These are phyloP conservation scores for Trichophyton benhamiae DNA, from an alignment of 2,329 filamentous ascomycete species.

Conservation along the genomic window DNA sequence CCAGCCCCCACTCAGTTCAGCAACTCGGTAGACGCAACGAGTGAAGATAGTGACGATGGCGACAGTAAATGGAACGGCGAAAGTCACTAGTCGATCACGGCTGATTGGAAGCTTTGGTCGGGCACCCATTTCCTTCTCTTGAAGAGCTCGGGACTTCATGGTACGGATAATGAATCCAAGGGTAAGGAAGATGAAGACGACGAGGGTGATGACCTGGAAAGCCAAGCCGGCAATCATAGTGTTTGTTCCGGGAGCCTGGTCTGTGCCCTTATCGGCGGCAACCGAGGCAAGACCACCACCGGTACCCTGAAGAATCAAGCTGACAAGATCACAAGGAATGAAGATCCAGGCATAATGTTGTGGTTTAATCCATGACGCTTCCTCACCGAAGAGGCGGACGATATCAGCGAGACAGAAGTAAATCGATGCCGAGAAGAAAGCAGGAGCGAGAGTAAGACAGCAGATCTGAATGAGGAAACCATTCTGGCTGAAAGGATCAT, in stretches of 20 bases:
- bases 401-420: constrained; percentile 49
- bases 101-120: constrained; percentile 7
- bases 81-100: constrained; percentile 26
- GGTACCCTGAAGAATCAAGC: constrained; percentile 31
- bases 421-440: constrained; percentile 51
- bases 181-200: constrained; percentile 42
- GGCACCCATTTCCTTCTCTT: constrained; percentile 1
- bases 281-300: constrained; percentile 28
- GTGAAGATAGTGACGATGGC: constrained; percentile 37
- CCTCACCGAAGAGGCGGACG: constrained; percentile 28
- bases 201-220: constrained; percentile 48
- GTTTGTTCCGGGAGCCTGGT: constrained; percentile 39
- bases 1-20: constrained; percentile 40
- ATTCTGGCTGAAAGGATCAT: constrained; percentile 46
- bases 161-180: constrained; percentile 35
- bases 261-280: constrained; percentile 17
- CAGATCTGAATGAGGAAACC: constrained; percentile 57
- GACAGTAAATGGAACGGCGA: constrained; percentile 26
- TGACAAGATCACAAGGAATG: constrained; percentile 32
- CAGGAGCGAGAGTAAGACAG: constrained; percentile 46
- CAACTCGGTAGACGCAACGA: constrained; percentile 40
- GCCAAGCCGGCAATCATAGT: constrained; percentile 54
- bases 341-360: constrained; percentile 28
- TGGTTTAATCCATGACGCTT: constrained; percentile 31
- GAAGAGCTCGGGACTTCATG: constrained; percentile 9